Evolutionary conservation across 1,284 basidiomycete genomes (phyloP).

Genomic region (Pseudozyma hubeiensis): DNA sequence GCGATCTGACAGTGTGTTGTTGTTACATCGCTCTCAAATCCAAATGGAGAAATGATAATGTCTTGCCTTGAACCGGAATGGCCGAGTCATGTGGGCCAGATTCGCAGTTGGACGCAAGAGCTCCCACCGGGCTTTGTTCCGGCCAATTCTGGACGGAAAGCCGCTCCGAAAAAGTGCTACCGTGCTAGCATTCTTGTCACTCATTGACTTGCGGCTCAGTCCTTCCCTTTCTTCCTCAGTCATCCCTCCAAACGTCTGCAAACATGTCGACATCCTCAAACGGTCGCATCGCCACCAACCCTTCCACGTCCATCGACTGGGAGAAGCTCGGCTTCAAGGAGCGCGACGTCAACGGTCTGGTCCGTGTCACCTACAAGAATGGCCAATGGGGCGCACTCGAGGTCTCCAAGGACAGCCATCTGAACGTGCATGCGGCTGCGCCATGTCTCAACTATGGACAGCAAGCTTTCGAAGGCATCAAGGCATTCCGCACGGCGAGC

Average conservation of each 20-base stretch:
- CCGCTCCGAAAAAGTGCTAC: no score
- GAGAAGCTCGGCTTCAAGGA: conserved; percentile 52
- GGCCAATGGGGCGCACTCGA: conserved; percentile 61
- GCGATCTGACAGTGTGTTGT: background rate
- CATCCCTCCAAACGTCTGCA: background rate
- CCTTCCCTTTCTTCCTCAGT: background rate
- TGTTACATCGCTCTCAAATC: background rate
- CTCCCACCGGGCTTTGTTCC: conserved; percentile 2
- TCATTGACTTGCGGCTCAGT: no score
- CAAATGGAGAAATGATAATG: background rate
- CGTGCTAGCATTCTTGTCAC: no score
- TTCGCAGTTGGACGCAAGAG: no score
- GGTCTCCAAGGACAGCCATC: conserved; percentile 59
- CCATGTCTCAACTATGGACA: conserved; percentile 69
- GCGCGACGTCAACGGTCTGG: conserved; percentile 51
- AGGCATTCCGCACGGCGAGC: conserved; percentile 61
- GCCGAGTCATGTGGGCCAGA: conserved; percentile 19
- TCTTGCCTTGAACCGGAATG: conserved; percentile 3
- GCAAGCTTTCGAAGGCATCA: conserved; percentile 68
- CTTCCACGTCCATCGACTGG: conserved; percentile 45
- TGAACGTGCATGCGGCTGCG: conserved; percentile 66
- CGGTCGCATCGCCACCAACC: conserved; percentile 43
- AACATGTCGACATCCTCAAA: conserved; percentile 30
- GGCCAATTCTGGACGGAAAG: background rate
- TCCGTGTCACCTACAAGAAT: conserved; percentile 48